phyloP scores from a whole-genome alignment of 2,329 filamentous ascomycete species.

The Fusarium compactum region DNA sequence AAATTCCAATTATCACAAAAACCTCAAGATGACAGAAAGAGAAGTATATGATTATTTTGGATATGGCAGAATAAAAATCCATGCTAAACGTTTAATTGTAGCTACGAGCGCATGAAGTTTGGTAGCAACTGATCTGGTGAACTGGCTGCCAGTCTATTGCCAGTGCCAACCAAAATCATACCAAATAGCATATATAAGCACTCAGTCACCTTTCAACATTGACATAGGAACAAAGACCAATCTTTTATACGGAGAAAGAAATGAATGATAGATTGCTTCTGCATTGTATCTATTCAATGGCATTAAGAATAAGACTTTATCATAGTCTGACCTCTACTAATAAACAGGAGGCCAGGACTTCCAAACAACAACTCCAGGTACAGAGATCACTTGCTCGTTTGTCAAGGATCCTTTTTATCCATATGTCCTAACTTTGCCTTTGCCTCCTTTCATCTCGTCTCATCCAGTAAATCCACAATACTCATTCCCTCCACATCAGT shows the following conservation, averaged over 20 bases:
- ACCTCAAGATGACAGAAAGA: not conserved
- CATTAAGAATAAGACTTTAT: conserved; percentile 39
- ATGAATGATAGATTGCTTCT: conserved; percentile 1
- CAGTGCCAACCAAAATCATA: conserved; percentile 5
- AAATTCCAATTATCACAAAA: not conserved
- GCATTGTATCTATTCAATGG: conserved; percentile 47
- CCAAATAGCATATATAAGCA: not conserved
- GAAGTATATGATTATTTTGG: not conserved
- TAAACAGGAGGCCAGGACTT: conserved; percentile 18
- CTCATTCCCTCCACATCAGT: conserved; percentile 29
- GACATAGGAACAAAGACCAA: not conserved
- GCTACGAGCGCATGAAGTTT: not conserved
- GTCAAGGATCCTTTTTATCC: conserved; percentile 36
- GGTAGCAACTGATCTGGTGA: not conserved
- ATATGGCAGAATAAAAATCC: accelerated
- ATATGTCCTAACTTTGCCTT: conserved; percentile 26
- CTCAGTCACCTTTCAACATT: not conserved
- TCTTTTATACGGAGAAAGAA: not conserved
- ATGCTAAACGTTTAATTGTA: not conserved
- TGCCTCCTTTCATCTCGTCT: conserved; percentile 20
- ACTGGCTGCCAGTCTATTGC: not conserved
- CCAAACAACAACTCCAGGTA: conserved; percentile 41
- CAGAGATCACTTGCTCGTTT: conserved; percentile 34
- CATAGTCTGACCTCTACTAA: conserved; percentile 25
- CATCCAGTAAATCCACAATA: conserved; percentile 37